phyloP scores from a whole-genome alignment of 805 yeast species.

The Saturnispora bothae region DNA sequence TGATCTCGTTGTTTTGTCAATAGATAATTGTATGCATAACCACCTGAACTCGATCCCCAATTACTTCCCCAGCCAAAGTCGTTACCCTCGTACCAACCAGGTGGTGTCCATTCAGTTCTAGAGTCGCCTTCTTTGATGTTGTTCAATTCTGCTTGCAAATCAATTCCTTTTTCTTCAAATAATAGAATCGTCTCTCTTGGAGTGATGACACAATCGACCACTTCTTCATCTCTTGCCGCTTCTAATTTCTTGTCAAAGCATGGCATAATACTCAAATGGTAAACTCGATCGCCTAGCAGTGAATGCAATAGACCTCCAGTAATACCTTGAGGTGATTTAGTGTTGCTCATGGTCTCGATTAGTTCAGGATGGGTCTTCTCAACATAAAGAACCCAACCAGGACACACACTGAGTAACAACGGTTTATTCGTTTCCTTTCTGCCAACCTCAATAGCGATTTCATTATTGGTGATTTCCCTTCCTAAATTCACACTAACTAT shows the following conservation, averaged over 20 bases:
- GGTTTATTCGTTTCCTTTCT: slow-evolving; percentile 29
- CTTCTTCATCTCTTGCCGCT: slow-evolving; percentile 58
- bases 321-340: slow-evolving; percentile 88
- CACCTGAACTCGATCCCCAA: slow-evolving; percentile 80
- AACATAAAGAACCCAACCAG: slow-evolving; percentile 94
- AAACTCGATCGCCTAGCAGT: slow-evolving; percentile 36
- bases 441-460: slow-evolving; percentile 33
- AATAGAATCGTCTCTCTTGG: slow-evolving; percentile 62
- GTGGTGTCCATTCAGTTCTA: slow-evolving; percentile 35
- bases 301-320: slow-evolving; percentile 71
- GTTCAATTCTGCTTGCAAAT: slow-evolving; percentile 22
- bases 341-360: slow-evolving; percentile 55
- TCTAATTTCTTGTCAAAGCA: slow-evolving; percentile 95
- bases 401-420: slow-evolving; percentile 66
- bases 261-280: slow-evolving; percentile 88
- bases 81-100: slow-evolving; percentile 42
- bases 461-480: slow-evolving; percentile 49
- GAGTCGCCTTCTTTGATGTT: slow-evolving; percentile 12
- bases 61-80: slow-evolving; percentile 58
- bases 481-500: slow-evolving; percentile 84
- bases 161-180: slow-evolving; percentile 41
- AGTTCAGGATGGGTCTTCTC: slow-evolving; percentile 91
- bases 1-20: slow-evolving; percentile 13
- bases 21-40: slow-evolving; percentile 69
- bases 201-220: slow-evolving; percentile 91